Evolutionary conservation across 2,329 filamentous ascomycete genomes (phyloP), one percentile per base, ranked within the genome.

Genomic region (Verticillium zaregamsianum): DNA sequence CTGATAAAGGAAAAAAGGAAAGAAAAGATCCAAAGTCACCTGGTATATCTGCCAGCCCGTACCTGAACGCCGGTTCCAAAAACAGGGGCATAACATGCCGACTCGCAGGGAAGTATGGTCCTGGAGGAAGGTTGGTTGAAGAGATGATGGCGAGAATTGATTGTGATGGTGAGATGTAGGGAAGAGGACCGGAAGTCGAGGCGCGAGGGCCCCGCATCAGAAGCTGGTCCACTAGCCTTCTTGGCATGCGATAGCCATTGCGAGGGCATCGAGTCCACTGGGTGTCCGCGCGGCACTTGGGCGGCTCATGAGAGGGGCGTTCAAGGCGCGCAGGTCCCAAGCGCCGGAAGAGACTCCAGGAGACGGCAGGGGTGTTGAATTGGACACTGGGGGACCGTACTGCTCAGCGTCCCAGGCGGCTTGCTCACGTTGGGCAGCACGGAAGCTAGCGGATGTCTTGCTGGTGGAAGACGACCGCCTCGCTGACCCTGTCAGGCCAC

Each of bases 261-360:
- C 83, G 23, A 86, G 73, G 8, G 82, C 79, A 64, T 86, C 83
- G 5, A 86, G 77, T 23, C 82, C 83, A 62, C 79, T 84, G n/a
- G 76, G 76, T n/a, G 78, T 78, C 62, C 78, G 74, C 3, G 70
- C 69, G 7, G 74, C 68, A 14, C 69, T 72, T 4, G 82, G 81
- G n/a, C 80, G 79, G 65, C 70, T 75, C 66, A 80, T 73, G 14
- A 82, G 71, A 60, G 80, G 76, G 1, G 78, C 67, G 59, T 80
- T 79, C 35, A 82, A 71, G 33, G 73, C 74, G 52, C 77, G 75
- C 75, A 83, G 75, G 62, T 83, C 80, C 81, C 80, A 83, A 49
- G 77, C 69, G 62, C 75, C 72, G 20, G 60, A 62, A 15, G 64
- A 68, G 67, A 60, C 66, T 61, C 62, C 67, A 23, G 78, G 73